phyloP scores from a whole-genome alignment of 805 yeast species.

The Saturnispora quitensis region DNA sequence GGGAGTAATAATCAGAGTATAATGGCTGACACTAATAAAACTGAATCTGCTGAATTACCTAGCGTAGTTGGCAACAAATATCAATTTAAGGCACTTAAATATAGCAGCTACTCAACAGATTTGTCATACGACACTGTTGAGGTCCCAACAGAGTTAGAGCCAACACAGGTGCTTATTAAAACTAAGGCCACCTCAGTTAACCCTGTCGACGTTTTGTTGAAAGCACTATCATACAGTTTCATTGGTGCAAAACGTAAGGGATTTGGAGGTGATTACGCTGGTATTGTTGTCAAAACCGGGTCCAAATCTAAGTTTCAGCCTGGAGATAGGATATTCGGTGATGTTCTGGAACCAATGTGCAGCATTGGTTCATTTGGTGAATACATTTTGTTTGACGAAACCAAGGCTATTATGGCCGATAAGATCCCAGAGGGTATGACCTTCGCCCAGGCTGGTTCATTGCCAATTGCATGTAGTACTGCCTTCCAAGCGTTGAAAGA shows the following conservation, averaged over 20 bases:
- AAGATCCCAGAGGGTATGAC: constrained; percentile 40
- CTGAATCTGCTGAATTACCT: not conserved
- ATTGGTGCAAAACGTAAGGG: constrained; percentile 12
- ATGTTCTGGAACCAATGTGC: constrained; percentile 3
- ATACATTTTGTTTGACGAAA: constrained; percentile 33
- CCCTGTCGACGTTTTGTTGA: constrained; percentile 17
- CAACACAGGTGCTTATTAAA: constrained; percentile 15
- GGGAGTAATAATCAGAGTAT: not conserved
- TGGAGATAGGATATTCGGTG: constrained; percentile 20
- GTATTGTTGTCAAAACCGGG: constrained; percentile 18
- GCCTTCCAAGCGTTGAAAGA: constrained; percentile 31
- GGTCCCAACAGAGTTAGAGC: constrained; percentile 9
- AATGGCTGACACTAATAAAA: not conserved
- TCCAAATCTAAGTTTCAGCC: constrained; percentile 9
- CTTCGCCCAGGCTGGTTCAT: constrained; percentile 52
- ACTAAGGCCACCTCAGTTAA: constrained; percentile 16
- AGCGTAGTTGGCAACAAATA: constrained; percentile 8
- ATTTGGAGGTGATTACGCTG: constrained; percentile 21
- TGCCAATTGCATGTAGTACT: constrained; percentile 57
- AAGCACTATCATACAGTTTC: constrained; percentile 5
- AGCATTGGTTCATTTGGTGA: constrained; percentile 37
- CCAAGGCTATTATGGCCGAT: constrained; percentile 15
- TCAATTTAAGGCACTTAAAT: constrained; percentile 13
- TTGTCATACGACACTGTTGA: constrained; percentile 7
- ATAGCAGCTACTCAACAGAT: constrained; percentile 10